phyloP scores from a whole-genome alignment of 2,329 filamentous ascomycete species.

The Pseudopyrenochaeta lycopersici region DNA sequence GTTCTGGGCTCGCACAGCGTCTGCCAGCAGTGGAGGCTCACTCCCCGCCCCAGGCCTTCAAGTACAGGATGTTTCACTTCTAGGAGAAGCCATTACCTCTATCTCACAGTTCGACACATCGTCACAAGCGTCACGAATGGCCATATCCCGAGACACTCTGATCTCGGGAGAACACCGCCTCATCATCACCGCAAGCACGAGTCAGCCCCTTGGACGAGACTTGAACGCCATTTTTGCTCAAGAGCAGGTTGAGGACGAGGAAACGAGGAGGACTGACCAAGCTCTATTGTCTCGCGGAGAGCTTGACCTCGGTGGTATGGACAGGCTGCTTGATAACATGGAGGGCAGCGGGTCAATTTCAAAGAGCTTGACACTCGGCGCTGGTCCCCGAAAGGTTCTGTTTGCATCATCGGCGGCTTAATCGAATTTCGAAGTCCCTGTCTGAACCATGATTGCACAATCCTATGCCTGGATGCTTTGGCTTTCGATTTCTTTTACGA shows the following conservation, averaged over 20 bases:
- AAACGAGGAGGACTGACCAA: constrained; percentile 49
- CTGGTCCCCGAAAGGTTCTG: constrained; percentile 45
- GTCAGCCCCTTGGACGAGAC: constrained; percentile 39
- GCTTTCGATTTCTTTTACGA: too few species aligned
- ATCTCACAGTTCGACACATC: constrained; percentile 55
- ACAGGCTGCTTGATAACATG: constrained; percentile 54
- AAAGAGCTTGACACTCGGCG: constrained; percentile 33
- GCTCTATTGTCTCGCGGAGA: constrained; percentile 55
- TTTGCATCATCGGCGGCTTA: constrained; percentile 45
- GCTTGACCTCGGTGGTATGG: constrained; percentile 59
- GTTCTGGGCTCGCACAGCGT: constrained; percentile 55
- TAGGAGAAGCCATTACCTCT: constrained; percentile 54
- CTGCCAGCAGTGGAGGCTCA: constrained; percentile 44
- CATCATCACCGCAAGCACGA: constrained; percentile 51
- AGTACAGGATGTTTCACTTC: constrained; percentile 52
- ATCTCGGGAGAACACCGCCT: constrained; percentile 56
- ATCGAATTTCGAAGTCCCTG: neutral
- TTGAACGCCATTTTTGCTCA: constrained; percentile 39
- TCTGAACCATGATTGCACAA: too few species aligned
- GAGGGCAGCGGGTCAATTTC: constrained; percentile 33
- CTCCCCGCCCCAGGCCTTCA: constrained; percentile 54
- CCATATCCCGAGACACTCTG: constrained; percentile 54
- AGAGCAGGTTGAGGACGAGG: constrained; percentile 41
- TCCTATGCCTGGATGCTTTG: too few species aligned
- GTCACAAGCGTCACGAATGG: constrained; percentile 52